A percentile compares a stretch with the other conserved stretches of the same genome.
phyloP scores from a whole-genome alignment of 305 asterid species.

The Solanum chacoense region DNA sequence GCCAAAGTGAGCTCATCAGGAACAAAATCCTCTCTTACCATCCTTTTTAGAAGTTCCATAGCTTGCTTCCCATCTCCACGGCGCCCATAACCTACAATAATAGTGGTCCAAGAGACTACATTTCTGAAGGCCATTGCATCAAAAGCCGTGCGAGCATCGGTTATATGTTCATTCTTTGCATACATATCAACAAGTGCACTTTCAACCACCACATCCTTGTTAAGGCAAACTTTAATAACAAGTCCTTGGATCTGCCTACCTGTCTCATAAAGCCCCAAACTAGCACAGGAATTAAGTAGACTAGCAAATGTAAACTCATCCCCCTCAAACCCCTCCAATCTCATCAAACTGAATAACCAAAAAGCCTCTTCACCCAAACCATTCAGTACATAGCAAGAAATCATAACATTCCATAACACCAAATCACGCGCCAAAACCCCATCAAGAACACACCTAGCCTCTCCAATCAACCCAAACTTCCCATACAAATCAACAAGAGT shows the following conservation, averaged over 20 bases:
- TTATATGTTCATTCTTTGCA: conserved; percentile 13
- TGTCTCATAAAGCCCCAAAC: not conserved
- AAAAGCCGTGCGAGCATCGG: conserved; percentile 21
- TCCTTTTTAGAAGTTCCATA: conserved; percentile 12
- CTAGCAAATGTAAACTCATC: conserved; percentile 23
- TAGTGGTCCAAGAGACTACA: conserved; percentile 26
- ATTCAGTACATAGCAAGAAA: conserved; percentile 18
- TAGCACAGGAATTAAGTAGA: conserved; percentile 23
- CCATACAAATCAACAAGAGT: conserved; percentile 25
- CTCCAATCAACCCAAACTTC: conserved; percentile 17
- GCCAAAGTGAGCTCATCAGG: conserved; percentile 28
- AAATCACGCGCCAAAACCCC: conserved; percentile 9
- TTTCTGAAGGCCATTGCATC: conserved; percentile 19
- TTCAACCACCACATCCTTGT: conserved; percentile 16
- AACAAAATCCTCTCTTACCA: conserved; percentile 15
- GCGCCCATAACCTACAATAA: conserved; percentile 30
- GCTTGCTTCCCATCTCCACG: conserved; percentile 19
- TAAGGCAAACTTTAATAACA: conserved; percentile 6
- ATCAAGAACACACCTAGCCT: conserved; percentile 23
- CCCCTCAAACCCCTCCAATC: conserved; percentile 14
- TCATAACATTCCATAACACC: conserved; percentile 26
- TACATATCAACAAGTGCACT: conserved; percentile 31
- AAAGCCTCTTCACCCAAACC: conserved; percentile 12
- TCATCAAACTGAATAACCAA: conserved; percentile 14
- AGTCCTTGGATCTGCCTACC: conserved; percentile 23